Base-by-base conservation (phyloP, 352 stramenopile genomes). In the Elongisporangium senticosum region DNA sequence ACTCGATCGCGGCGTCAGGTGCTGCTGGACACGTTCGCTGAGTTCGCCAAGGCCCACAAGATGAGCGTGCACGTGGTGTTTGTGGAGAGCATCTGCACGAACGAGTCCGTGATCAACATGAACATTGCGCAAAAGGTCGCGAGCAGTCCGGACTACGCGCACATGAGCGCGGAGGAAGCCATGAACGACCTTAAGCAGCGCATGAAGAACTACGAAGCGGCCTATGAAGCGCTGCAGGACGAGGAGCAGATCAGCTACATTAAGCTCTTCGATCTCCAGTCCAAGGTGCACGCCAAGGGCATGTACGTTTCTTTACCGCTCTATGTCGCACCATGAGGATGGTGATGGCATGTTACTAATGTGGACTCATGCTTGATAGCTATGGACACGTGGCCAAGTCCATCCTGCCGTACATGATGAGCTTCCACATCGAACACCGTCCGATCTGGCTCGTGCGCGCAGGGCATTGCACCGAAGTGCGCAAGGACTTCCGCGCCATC, bases 351-450 rank as follows among this genome's bases (percentile, higher is more conserved):
- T 55, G 19, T 47, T 56, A 56, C 50, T 54, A 28, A 54, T 20
- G 22, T 47, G 5, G 21, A 22, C 51, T 50, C 7, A 20, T 39
- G 26, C 1, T 39, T n/a, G 3, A 20, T 47, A 83, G 74, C 51
- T 88, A 93, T 50, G 89, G 89, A 8, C 89, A 95, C 54, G 79
- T 97, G 39, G 87, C 89, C 64, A 97, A 95, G 72, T 95, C 88
- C 23, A 92, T 97, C n/a, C 62, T 95, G 61, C 89, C 87, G 15
- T 97, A 96, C 67, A 92, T 97, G 82, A 95, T 91, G 83, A 98
- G 96, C 71, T 96, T 98, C 58, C 93, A 98, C 78, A 97, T 98
- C 62, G 77, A 89, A 53, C 91, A 95, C 43, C 86, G 93, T 0
- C 87, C 86, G 19, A 97, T 98, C 43, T 98, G 89, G 88, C 79